Evolutionary conservation across 139 green algal genomes (phyloP).

Genomic region (Picochlorum sp.): DNA sequence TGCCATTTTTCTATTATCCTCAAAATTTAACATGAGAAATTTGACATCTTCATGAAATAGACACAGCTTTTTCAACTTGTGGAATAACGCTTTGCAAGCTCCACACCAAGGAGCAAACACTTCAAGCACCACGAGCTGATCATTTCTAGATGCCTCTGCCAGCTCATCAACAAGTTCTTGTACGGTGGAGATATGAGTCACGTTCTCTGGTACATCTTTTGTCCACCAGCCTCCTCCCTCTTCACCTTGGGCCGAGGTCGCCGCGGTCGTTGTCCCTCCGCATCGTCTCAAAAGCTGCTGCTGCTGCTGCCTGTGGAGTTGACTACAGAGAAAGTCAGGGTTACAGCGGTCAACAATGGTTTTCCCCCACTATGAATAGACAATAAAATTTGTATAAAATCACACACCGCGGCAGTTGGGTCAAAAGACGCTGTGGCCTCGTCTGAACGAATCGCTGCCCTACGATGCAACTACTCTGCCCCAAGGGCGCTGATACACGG

Average conservation of each 20-base stretch:
- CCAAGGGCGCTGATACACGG: no score
- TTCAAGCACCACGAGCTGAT: slow-evolving; percentile 79
- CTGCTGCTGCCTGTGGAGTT: no score
- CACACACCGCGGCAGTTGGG: no score
- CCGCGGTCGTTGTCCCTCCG: neutral
- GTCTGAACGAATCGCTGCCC: no score
- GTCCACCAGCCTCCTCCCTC: slow-evolving; percentile 47
- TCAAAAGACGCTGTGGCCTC: no score
- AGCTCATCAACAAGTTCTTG: slow-evolving; percentile 78
- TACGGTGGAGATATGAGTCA: slow-evolving; percentile 54
- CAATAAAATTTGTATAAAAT: no score
- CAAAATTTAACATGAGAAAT: slow-evolving; percentile 82
- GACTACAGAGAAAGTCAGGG: no score
- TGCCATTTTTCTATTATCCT: slow-evolving; percentile 77
- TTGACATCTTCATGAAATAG: slow-evolving; percentile 57
- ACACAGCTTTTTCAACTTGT: slow-evolving; percentile 73
- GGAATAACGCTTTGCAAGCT: slow-evolving; percentile 82
- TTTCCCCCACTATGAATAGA: no score
- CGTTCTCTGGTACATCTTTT: slow-evolving; percentile 47
- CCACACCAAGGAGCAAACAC: slow-evolving; percentile 88
- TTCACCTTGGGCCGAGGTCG: neutral
- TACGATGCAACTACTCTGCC: no score
- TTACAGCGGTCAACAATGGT: no score
- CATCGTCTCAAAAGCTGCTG: neutral
- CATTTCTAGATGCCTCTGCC: slow-evolving; percentile 19